These are phyloP conservation scores for Alternaria solani DNA, from an alignment of 2,329 filamentous ascomycete genomes.

Conservation along the genomic window DNA sequence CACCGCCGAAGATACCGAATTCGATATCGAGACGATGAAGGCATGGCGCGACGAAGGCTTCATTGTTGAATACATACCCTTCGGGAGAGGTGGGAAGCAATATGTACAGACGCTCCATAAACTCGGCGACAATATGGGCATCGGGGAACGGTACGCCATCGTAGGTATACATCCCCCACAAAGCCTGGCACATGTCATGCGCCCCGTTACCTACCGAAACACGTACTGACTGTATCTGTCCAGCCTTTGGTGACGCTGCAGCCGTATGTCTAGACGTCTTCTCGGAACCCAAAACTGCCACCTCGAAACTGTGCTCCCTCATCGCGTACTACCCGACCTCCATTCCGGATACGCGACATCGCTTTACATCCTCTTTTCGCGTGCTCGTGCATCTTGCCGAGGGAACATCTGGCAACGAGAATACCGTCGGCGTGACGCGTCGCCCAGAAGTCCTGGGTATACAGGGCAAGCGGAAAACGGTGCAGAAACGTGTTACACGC, in stretches of 20 bases:
- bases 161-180: constrained; percentile 59
- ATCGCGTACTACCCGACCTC: constrained; percentile 70
- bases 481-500: constrained; percentile 58
- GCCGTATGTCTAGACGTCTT: constrained; percentile 66
- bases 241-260: constrained; percentile 71
- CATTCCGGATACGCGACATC: constrained; percentile 61
- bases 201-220: background rate
- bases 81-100: constrained; percentile 58
- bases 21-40: constrained; percentile 62
- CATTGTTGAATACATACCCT: constrained; percentile 64
- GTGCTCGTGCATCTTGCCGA: constrained; percentile 67
- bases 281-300: constrained; percentile 61
- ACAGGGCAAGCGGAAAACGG: constrained; percentile 59
- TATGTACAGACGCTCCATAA: constrained; percentile 59
- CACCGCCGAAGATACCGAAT: constrained; percentile 62
- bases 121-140: constrained; percentile 62
- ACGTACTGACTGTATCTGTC: constrained; percentile 11
- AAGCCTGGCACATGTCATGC: constrained; percentile 7
- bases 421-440: constrained; percentile 59
- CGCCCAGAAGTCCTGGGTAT: constrained; percentile 62
- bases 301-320: constrained; percentile 63
- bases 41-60: constrained; percentile 70
- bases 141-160: constrained; percentile 69
- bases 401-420: constrained; percentile 41
- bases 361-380: constrained; percentile 54